These are phyloP conservation scores for Aspergillus sp. DNA, from an alignment of 2,329 filamentous ascomycete genomes.

Conservation along the genomic window DNA sequence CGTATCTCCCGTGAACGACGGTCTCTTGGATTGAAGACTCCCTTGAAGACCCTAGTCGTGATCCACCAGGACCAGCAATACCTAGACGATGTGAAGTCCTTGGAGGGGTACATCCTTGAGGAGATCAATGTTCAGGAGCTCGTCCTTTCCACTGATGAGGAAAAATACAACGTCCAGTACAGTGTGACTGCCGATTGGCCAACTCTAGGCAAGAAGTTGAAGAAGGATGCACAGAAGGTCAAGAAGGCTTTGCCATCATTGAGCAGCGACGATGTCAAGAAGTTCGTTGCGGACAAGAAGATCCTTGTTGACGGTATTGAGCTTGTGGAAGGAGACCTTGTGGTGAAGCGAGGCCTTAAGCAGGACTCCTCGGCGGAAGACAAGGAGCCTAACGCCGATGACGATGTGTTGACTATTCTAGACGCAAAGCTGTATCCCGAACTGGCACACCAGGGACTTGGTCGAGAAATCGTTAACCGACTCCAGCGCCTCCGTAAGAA, in stretches of 20 bases:
- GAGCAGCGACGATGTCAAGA: constrained; percentile 76
- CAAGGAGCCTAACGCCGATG: constrained; percentile 83
- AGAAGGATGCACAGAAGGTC: constrained; percentile 88
- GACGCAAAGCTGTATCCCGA: constrained; percentile 80
- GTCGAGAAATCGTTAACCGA: constrained; percentile 87
- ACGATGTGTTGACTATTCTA: constrained; percentile 88
- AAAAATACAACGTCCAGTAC: constrained; percentile 88
- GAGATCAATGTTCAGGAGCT: constrained; percentile 89
- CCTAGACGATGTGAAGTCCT: constrained; percentile 78
- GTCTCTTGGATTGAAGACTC: constrained; percentile 83
- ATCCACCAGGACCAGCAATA: constrained; percentile 82
- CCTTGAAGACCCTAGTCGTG: constrained; percentile 83
- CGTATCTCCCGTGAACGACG: constrained; percentile 83
- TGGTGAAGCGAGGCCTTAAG: constrained; percentile 76
- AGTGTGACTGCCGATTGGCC: constrained; percentile 91
- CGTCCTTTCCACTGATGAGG: constrained; percentile 80
- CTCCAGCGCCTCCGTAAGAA: constrained; percentile 93
- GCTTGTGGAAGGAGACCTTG: constrained; percentile 77
- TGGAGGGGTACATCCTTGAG: constrained; percentile 85
- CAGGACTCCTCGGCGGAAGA: constrained; percentile 69
- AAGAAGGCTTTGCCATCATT: constrained; percentile 84
- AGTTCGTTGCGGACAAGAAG: constrained; percentile 70
- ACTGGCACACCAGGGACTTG: constrained; percentile 82
- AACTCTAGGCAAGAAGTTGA: constrained; percentile 91
- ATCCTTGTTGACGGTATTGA: constrained; percentile 84